A percentile compares a stretch with the other conserved stretches of the same genome.
Conservation (phyloP, 805 yeast genomes). For the Ogataea pignaliae region DNA sequence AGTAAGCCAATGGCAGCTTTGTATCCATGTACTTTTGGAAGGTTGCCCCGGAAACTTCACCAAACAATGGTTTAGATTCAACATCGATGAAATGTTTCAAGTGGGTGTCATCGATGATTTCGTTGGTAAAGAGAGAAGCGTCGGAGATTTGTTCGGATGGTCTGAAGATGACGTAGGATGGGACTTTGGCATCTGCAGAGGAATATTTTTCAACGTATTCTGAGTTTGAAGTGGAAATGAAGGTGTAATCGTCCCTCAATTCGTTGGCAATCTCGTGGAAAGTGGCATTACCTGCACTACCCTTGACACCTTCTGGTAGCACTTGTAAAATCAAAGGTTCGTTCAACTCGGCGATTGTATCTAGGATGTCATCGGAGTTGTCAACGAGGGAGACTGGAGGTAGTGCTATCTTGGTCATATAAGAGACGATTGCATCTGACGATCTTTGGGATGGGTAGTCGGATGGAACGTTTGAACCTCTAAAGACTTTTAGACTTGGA, state of each 20-base stretch:
- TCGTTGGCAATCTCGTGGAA: slow-evolving; percentile 58
- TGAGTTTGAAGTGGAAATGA: slow-evolving; percentile 44
- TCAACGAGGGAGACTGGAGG: slow-evolving; percentile 64
- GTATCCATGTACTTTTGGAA: slow-evolving; percentile 71
- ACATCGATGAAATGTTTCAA: slow-evolving; percentile 46
- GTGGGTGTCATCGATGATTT: slow-evolving; percentile 30
- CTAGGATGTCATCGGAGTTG: slow-evolving; percentile 45
- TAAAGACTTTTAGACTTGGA: slow-evolving; percentile 78
- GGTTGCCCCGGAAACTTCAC: slow-evolving; percentile 79
- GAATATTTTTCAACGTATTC: slow-evolving; percentile 34
- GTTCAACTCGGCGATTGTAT: slow-evolving; percentile 39
- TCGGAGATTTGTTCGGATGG: slow-evolving; percentile 44
- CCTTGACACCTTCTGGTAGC: slow-evolving; percentile 27
- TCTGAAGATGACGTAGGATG: slow-evolving; percentile 44
- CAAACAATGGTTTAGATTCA: slow-evolving; percentile 79
- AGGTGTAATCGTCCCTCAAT: slow-evolving; percentile 60
- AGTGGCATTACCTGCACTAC: slow-evolving; percentile 45
- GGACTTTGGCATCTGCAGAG: slow-evolving; percentile 25
- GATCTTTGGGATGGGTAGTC: slow-evolving; percentile 86
- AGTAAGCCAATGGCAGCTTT: slow-evolving; percentile 78
- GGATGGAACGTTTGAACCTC: slow-evolving; percentile 43
- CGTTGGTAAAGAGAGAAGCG: slow-evolving; percentile 40
- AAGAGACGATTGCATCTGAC: slow-evolving; percentile 69
- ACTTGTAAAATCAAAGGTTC: slow-evolving; percentile 58
- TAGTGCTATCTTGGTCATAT: slow-evolving; percentile 74